phyloP scores from a whole-genome alignment of 192 early-diverging fungal genomes.

The Podila clonocystis region DNA sequence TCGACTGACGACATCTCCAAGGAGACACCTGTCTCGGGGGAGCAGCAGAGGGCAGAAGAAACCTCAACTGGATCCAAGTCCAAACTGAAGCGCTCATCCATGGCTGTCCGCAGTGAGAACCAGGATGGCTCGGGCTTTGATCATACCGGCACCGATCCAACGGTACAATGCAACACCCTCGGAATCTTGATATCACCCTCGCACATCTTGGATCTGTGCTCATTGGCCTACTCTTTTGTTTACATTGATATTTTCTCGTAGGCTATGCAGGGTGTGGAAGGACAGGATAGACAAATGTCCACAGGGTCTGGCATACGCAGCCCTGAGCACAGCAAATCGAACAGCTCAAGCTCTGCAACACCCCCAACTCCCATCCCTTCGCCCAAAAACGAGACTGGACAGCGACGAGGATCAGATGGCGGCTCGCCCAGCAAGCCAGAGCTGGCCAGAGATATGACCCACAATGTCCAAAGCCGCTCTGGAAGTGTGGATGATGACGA shows the following conservation, averaged over 20 bases:
- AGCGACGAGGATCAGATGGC: not conserved
- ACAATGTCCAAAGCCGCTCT: conserved; percentile 34
- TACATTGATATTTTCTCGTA: conserved; percentile 10
- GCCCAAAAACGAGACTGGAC: conserved; percentile 10
- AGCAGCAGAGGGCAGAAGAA: not conserved
- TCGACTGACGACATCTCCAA: not conserved
- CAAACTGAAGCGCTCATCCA: conserved; percentile 40
- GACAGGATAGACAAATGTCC: conserved; percentile 12
- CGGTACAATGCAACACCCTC: not conserved
- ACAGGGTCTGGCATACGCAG: conserved; percentile 8
- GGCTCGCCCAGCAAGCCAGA: conserved; percentile 8
- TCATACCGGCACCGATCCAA: not conserved
- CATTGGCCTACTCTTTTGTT: not conserved
- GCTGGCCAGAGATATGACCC: conserved; percentile 41
- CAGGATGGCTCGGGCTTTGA: not conserved
- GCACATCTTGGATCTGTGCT: not conserved
- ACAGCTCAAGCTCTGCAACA: conserved; percentile 17
- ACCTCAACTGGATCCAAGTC: conserved; percentile 6
- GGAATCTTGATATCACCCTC: not conserved
- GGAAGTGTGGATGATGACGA: conserved; percentile 45
- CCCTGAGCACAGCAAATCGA: conserved; percentile 2
- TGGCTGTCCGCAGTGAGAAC: conserved; percentile 17
- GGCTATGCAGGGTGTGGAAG: not conserved
- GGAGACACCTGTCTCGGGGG: not conserved
- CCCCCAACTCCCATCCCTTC: conserved; percentile 35